Evolutionary conservation across 345 rosid species (phyloP).

Genomic region (Erucastrum elatum): DNA sequence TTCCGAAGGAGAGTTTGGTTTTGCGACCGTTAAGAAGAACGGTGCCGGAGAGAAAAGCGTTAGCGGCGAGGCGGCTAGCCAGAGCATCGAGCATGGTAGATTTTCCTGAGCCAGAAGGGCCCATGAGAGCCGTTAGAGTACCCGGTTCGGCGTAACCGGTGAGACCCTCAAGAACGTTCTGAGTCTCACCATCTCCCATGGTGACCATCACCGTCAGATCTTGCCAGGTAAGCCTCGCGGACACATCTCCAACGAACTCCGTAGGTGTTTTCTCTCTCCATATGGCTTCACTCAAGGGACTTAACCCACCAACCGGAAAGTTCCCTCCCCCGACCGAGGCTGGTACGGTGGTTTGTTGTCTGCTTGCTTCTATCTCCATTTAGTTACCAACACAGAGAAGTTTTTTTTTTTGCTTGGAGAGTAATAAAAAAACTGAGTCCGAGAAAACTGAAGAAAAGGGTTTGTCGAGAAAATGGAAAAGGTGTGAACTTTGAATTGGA

Average conservation of each 20-base stretch:
- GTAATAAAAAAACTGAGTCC: neutral
- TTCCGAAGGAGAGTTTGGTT: conserved; percentile 92
- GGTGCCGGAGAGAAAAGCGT: conserved; percentile 84
- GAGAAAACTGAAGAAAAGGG: conserved; percentile 17
- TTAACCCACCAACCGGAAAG: conserved; percentile 53
- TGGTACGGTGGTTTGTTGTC: conserved; percentile 43
- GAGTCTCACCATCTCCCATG: conserved; percentile 65
- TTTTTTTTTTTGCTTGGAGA: neutral
- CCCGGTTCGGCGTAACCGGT: conserved; percentile 96
- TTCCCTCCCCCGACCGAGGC: conserved; percentile 40
- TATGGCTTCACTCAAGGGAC: conserved; percentile 75
- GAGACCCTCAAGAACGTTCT: conserved; percentile 76
- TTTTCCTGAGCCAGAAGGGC: conserved; percentile 95
- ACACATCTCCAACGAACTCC: conserved; percentile 72
- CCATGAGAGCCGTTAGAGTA: conserved; percentile 80
- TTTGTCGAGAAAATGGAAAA: conserved; percentile 33
- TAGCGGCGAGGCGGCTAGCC: conserved; percentile 83
- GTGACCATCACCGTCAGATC: conserved; percentile 86
- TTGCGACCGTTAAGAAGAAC: conserved; percentile 85
- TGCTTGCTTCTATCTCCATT: conserved; percentile 76
- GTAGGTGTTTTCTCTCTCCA: conserved; percentile 67
- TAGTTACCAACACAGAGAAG: conserved; percentile 9
- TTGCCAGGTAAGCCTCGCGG: conserved; percentile 88
- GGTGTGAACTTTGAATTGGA: conserved; percentile 35
- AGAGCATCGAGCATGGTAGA: conserved; percentile 93